Evolutionary conservation across 1,284 basidiomycete species (phyloP), one percentile per base, ranked within the genome.

Genomic region (Irpex lacteus): DNA sequence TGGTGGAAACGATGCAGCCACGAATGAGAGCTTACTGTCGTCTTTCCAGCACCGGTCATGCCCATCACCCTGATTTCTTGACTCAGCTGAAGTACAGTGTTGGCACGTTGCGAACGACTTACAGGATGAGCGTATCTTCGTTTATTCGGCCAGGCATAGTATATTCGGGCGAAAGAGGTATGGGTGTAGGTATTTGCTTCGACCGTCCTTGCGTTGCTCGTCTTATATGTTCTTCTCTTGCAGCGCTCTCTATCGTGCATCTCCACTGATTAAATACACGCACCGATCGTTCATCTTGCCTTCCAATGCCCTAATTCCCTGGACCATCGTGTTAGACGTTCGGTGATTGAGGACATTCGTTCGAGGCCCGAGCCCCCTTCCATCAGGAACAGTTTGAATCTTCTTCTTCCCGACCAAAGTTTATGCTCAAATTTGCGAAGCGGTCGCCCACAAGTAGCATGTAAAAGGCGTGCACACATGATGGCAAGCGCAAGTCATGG

Each of bases 11-110:
- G 7, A 9, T n/a, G 55, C 40, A 9, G 8, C 9, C 21, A 32
- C 38, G 47, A 6, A 58, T 4, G n/a, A 63, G 15, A 21, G 38
- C 60, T 59, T 52, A 68, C 67, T 6, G 67, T 67, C 1, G 67
- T 63, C 55, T 68, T 68, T 52, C 67, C 67, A 15, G 66, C 60
- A 34, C 67, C 67, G 32, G 67, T 68, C 8, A 63, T 58, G 32
- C 67, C 67, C 64, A 68, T 65, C 37, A 68, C 60, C 2, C 67
- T 68, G 19, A 9, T 15, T 56, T 3, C 36, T 32, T 4, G 7
- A 15, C 9, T 56, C 13, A 56, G 54, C 32, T 1, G 32, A 6
- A 34, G 6, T 56, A 32, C 21, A 56, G 11, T n/a, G 11, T 9
- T 9, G 21, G 54, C 13, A 37, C 15, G 13, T 19, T 34, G 54